These are phyloP conservation scores for Colletotrichum neosansevieriae DNA, from an alignment of 2,329 filamentous ascomycete species.

Conservation along the genomic window DNA sequence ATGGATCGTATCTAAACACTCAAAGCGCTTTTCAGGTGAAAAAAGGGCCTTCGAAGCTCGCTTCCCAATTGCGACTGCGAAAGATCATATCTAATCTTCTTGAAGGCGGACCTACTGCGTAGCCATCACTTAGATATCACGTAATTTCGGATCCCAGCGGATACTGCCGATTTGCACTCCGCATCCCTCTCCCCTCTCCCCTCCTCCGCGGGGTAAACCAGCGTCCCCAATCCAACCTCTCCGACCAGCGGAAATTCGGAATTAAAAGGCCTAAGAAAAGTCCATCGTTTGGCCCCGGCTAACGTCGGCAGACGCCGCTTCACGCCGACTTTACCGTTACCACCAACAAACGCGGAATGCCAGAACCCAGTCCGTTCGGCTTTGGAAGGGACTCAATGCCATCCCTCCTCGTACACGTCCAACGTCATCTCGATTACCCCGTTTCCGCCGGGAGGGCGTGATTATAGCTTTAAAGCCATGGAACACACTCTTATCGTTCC, in stretches of 20 bases:
- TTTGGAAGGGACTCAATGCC: constrained; percentile 17
- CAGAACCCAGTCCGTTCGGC: constrained; percentile 18
- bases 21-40: neutral
- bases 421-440: constrained; percentile 28
- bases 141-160: neutral
- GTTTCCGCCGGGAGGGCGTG: neutral
- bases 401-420: neutral
- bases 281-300: constrained; percentile 27
- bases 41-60: neutral
- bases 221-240: neutral
- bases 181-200: neutral
- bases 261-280: constrained; percentile 21
- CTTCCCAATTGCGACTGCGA: too few relatives aligned
- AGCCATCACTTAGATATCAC: too few relatives aligned
- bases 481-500: neutral
- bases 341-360: constrained; percentile 27
- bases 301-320: constrained; percentile 40
- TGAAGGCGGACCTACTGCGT: too few relatives aligned
- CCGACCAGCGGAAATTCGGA: constrained; percentile 32
- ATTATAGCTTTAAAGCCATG: constrained; percentile 3
- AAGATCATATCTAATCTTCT: too few relatives aligned
- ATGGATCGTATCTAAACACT: too few relatives aligned
- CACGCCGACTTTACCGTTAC: constrained; percentile 18
- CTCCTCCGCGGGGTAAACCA: constrained; percentile 4
- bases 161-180: constrained; percentile 6